Conservation (phyloP, 1,139 yeast genomes). For the Kurtzmaniella quercitrusa region DNA sequence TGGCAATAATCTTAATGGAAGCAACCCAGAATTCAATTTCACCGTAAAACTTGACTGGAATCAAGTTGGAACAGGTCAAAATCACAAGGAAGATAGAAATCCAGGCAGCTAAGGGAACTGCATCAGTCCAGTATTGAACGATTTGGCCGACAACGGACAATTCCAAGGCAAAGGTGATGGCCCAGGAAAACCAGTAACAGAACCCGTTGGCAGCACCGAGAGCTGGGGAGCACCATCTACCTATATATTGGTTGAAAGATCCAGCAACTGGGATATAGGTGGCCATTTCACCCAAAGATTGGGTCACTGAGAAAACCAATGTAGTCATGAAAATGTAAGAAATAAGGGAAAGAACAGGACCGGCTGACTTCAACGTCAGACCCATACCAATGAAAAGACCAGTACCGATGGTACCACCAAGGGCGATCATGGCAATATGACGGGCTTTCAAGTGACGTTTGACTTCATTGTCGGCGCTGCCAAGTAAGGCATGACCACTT, state of each 20-base stretch:
- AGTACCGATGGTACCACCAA: conserved; percentile 61
- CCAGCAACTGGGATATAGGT: conserved; percentile 67
- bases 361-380: conserved; percentile 54
- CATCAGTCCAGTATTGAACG: conserved; percentile 67
- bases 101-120: conserved; percentile 75
- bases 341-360: conserved; percentile 67
- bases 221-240: conserved; percentile 65
- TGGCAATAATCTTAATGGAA: conserved; percentile 61
- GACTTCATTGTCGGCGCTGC: conserved; percentile 15
- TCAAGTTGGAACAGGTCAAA: conserved; percentile 30
- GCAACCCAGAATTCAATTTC: conserved; percentile 53
- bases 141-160: conserved; percentile 76
- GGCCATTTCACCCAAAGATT: conserved; percentile 73
- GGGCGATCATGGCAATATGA: conserved; percentile 71
- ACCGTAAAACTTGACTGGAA: conserved; percentile 44
- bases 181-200: conserved; percentile 87
- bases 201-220: conserved; percentile 80
- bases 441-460: conserved; percentile 47
- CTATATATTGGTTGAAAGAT: conserved; percentile 50
- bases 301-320: conserved; percentile 61
- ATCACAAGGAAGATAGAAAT: conserved; percentile 58
- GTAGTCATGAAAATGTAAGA: conserved; percentile 65
- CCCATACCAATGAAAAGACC: conserved; percentile 60
- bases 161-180: conserved; percentile 79
- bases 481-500: conserved; percentile 10